Evolutionary conservation across 352 stramenopile genomes (phyloP).

Genomic region (Phytophthora podocarpi): DNA sequence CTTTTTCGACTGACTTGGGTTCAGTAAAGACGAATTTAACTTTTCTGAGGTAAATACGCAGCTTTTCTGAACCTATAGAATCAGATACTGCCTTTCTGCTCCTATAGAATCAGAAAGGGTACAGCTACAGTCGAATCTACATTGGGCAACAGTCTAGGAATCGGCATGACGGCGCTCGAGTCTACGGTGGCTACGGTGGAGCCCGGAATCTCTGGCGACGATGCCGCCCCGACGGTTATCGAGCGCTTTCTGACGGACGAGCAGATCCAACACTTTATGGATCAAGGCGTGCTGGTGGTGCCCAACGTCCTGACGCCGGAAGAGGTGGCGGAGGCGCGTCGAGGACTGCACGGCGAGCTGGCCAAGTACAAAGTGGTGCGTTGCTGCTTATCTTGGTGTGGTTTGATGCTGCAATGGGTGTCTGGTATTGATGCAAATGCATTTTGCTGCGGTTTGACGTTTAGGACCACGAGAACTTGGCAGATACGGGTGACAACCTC

Average conservation of each 20-base stretch:
- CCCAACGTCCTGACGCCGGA: conserved; percentile 65
- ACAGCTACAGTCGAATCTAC: too few relatives aligned
- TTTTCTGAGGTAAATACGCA: too few relatives aligned
- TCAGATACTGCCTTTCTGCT: conserved; percentile 5
- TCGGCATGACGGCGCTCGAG: conserved; percentile 22
- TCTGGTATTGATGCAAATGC: conserved; percentile 10
- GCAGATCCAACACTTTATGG: conserved; percentile 69
- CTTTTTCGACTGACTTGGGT: conserved; percentile 19
- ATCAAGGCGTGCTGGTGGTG: conserved; percentile 76
- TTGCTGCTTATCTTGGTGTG: neutral
- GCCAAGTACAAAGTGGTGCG: conserved; percentile 74
- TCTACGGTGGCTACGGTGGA: conserved; percentile 5
- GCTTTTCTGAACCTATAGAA: too few relatives aligned
- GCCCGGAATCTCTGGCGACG: conserved; percentile 22
- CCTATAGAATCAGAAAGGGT: too few relatives aligned
- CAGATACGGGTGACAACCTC: conserved; percentile 64
- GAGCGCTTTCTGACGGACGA: conserved; percentile 48
- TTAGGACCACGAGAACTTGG: conserved; percentile 67
- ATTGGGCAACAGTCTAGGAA: conserved; percentile 1
- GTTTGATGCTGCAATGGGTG: conserved; percentile 3
- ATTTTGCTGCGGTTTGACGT: neutral
- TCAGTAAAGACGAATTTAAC: neutral
- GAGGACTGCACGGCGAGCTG: conserved; percentile 67
- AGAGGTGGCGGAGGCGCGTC: conserved; percentile 59
- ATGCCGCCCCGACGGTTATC: conserved; percentile 10